Evolutionary conservation across 1,284 basidiomycete species (phyloP), one percentile per base, ranked within the genome.

Genomic region (Irpex lacteus): DNA sequence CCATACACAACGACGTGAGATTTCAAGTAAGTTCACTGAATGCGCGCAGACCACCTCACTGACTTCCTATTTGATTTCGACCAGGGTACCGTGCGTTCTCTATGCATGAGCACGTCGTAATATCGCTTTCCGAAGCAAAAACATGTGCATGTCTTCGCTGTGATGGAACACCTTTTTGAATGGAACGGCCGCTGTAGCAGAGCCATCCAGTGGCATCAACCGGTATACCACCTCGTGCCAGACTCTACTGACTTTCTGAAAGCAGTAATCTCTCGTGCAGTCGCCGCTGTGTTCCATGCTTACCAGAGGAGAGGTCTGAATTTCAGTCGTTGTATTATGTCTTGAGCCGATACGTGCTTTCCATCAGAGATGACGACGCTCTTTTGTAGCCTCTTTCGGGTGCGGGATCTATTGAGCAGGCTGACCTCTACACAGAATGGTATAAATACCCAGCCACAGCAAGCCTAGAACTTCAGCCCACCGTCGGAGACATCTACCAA

Each of bases 371-470:
- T n/a, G 40, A 47, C 9, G 40, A 47, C 13, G 40, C n/a, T 47
- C 9, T 47, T 47, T 47, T 13, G 40, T 11, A 13, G 4, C 40
- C 11, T 13, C 40, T n/a, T 15, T n/a, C 6, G 5, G 40, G 40
- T 47, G 40, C 40, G 40, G n/a, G 40, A 13, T n/a, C 40, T 5
- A 47, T 47, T 13, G 13, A 13, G 32, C 32, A 34, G 32, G 32
- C 32, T 13, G 40, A 5, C 40, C 40, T n/a, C 40, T 47, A 2
- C n/a, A n/a, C 11, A 11, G n/a, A 47, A 47, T 47, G 36, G 53
- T 63, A 63, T 63, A 63, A 54, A 60, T 63, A 63, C 50, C 18
- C 11, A 58, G 6, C 49, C 4, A 11, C 19, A 13, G 6, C 44
- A 40, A 34, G 15, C 3, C 9, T 19, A 53, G 32, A 50, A 15